Conservation (phyloP, 768 basidiomycete genomes). For the Hericium erinaceus region DNA sequence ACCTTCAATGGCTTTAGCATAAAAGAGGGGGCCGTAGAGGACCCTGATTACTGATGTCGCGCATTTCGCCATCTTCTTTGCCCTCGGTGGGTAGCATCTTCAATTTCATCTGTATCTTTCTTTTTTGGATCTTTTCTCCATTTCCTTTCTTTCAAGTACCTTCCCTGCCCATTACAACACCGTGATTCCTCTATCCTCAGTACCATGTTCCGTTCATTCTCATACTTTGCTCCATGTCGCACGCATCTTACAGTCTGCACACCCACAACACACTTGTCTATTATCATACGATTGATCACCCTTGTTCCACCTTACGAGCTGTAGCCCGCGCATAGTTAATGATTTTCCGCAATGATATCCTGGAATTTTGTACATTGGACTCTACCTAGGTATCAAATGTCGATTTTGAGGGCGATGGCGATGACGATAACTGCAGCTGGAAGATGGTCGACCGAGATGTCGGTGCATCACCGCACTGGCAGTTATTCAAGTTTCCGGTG, state of each 20-base stretch:
- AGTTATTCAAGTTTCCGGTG: no score
- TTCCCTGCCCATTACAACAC: constrained; percentile 5
- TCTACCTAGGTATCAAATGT: no score
- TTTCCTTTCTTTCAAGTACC: constrained; percentile 2
- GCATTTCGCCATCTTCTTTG: constrained; percentile 10
- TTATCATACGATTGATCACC: constrained; percentile 1
- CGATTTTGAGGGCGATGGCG: no score
- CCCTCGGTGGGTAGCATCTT: constrained; percentile 7
- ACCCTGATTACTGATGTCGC: constrained; percentile 4
- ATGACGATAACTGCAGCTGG: no score
- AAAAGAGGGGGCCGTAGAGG: constrained; percentile 2
- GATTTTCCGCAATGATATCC: constrained; percentile 1
- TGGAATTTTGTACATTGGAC: not conserved
- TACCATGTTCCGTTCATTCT: constrained; percentile 3
- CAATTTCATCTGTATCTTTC: not conserved
- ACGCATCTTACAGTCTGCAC: constrained; percentile 12
- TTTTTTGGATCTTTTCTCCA: not conserved
- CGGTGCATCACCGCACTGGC: no score
- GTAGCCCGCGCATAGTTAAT: not conserved
- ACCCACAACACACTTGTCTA: not conserved
- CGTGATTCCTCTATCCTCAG: not conserved
- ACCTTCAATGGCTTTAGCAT: constrained; percentile 49
- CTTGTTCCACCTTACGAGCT: not conserved
- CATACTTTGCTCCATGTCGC: constrained; percentile 9
- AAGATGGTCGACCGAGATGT: no score